Conservation (phyloP, 148 eudicot genomes). For the Heliosperma pusillum region DNA sequence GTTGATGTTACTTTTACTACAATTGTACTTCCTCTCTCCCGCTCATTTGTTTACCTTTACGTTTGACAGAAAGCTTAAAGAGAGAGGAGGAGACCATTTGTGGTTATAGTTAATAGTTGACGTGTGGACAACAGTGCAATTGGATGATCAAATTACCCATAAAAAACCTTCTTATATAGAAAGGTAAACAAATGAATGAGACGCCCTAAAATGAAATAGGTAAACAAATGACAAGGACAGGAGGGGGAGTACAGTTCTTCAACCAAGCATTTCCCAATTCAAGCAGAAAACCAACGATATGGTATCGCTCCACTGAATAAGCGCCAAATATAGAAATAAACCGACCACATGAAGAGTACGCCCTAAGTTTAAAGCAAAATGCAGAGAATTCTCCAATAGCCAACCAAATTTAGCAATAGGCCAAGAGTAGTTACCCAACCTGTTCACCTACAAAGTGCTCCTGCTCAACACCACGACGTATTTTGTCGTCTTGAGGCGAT, state of each 20-base stretch:
- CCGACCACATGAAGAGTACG: neutral
- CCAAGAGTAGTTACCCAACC: slow-evolving; percentile 16
- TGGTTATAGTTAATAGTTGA: no score
- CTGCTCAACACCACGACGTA: slow-evolving; percentile 13
- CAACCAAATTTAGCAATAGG: slow-evolving; percentile 13
- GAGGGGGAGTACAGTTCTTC: neutral
- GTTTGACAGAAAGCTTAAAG: no score
- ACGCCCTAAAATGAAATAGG: no score
- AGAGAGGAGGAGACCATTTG: no score
- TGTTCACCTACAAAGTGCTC: slow-evolving; percentile 21
- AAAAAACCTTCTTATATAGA: no score
- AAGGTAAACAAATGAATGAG: no score
- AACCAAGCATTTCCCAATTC: neutral
- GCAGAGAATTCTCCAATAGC: neutral
- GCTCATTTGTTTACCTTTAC: no score
- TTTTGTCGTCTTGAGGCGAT: slow-evolving; percentile 25
- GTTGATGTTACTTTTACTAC: neutral
- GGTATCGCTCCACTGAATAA: neutral
- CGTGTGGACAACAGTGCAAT: no score
- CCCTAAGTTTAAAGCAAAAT: slow-evolving; percentile 13
- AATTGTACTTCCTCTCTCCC: no score
- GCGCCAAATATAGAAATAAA: neutral
- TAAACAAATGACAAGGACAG: no score
- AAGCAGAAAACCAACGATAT: neutral
- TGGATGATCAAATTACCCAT: no score